Conservation (phyloP, 257 asterid species). For the Vinca minor region DNA sequence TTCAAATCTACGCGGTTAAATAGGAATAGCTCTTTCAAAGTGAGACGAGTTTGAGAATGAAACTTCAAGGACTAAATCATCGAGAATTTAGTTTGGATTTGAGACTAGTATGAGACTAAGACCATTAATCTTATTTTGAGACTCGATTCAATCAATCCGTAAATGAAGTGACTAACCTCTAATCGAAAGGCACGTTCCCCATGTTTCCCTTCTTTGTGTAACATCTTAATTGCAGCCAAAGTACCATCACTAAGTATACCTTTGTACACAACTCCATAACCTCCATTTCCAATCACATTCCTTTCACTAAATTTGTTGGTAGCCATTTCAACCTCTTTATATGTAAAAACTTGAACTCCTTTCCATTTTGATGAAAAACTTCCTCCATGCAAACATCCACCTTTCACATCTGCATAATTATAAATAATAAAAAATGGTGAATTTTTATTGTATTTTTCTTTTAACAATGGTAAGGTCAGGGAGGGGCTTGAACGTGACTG, state of each 20-base stretch:
- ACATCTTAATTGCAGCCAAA: conserved; percentile 50
- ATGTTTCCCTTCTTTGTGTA: conserved; percentile 57
- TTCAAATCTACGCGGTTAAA: no score
- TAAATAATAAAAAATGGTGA: no score
- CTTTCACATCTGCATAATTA: conserved; percentile 29
- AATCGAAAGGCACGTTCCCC: conserved; percentile 71
- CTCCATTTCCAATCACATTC: conserved; percentile 41
- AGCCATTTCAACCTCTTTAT: conserved; percentile 54
- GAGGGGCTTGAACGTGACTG: no score
- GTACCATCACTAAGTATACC: conserved; percentile 59
- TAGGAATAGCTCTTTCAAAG: no score
- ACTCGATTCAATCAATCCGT: no score
- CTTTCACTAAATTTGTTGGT: conserved; percentile 49
- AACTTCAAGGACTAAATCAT: no score
- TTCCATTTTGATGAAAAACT: conserved; percentile 20
- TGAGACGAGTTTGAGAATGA: no score
- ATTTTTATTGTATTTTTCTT: no score
- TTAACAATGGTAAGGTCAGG: no score
- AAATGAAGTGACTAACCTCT: conserved; percentile 37
- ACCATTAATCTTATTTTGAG: no score
- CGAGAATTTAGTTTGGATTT: no score
- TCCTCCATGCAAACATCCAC: conserved; percentile 49
- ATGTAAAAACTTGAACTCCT: conserved; percentile 56
- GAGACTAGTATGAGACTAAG: no score
- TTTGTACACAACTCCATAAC: conserved; percentile 40